phyloP scores from a whole-genome alignment of 805 yeast species.

The Lipomyces anomalus region DNA sequence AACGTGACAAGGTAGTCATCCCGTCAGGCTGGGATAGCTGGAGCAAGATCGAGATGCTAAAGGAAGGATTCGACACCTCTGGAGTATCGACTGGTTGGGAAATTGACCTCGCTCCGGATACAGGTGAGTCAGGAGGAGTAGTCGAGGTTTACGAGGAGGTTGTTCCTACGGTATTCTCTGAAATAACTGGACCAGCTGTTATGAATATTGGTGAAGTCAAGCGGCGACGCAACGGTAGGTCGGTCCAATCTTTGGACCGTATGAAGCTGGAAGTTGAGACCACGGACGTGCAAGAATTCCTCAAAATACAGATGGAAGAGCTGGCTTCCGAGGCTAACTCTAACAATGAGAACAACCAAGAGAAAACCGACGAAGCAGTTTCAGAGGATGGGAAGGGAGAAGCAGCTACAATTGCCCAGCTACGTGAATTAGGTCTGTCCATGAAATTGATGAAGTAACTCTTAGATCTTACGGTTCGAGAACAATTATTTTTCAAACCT shows the following conservation, averaged over 20 bases:
- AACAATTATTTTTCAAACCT: no score
- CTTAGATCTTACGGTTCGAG: no score
- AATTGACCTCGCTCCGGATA: conserved; percentile 7
- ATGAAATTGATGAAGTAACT: neutral
- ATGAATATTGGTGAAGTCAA: no score
- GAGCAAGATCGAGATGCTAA: conserved; percentile 29
- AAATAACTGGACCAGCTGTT: neutral
- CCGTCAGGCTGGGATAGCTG: conserved; percentile 37
- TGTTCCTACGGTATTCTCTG: conserved; percentile 3
- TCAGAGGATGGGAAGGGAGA: no score
- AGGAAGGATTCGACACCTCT: conserved; percentile 24
- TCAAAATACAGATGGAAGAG: conserved; percentile 11
- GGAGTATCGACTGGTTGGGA: conserved; percentile 27
- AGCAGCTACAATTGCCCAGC: neutral
- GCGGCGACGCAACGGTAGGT: no score
- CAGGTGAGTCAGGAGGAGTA: conserved; percentile 2
- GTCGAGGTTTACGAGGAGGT: conserved; percentile 24
- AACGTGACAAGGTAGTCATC: conserved; percentile 24
- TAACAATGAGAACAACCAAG: no score
- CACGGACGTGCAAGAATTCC: conserved; percentile 11
- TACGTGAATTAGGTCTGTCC: neutral
- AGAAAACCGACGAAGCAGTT: no score
- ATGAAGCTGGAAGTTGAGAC: conserved; percentile 7
- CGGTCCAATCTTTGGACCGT: no score
- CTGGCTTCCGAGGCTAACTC: no score